Conservation (phyloP, 2,329 filamentous ascomycete genomes). For the Dactylellina sp. region DNA sequence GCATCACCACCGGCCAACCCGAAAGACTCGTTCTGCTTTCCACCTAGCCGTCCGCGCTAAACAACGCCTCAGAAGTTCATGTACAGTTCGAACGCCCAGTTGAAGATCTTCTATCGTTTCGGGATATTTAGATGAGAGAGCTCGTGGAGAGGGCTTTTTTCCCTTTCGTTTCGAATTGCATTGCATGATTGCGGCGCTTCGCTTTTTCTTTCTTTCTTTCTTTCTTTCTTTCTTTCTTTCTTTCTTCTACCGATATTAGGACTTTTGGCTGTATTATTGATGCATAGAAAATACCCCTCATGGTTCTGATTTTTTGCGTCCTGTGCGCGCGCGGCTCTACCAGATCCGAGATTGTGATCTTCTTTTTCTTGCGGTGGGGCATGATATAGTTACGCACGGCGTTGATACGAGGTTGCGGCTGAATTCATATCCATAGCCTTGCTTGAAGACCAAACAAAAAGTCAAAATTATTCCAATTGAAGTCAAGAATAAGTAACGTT, state of each 20-base stretch:
- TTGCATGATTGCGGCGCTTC: constrained; percentile 23
- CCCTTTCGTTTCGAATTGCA: too few species aligned
- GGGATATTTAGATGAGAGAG: constrained; percentile 15
- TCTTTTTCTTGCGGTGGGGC: too few species aligned
- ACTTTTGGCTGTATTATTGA: too few species aligned
- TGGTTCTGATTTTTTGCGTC: too few species aligned
- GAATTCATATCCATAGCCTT: not conserved
- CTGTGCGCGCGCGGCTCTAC: not conserved
- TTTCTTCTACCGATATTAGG: too few species aligned
- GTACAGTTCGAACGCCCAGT: not conserved
- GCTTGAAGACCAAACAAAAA: too few species aligned
- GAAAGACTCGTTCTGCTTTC: constrained; percentile 2
- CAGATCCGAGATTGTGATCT: too few species aligned
- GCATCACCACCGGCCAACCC: constrained; percentile 23
- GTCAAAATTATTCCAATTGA: not conserved
- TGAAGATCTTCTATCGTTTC: constrained; percentile 43
- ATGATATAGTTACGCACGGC: not conserved
- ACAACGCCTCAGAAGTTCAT: constrained; percentile 38
- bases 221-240: too few species aligned
- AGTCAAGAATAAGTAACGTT: constrained; percentile 1
- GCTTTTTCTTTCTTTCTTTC: not conserved
- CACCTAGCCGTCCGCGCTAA: constrained; percentile 17
- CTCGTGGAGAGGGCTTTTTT: constrained; percentile 20
- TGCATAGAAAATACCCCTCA: too few species aligned
- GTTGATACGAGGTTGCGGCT: not conserved